These are phyloP conservation scores for Fusarium sp. DNA, from an alignment of 2,329 filamentous ascomycete genomes.

Conservation along the genomic window DNA sequence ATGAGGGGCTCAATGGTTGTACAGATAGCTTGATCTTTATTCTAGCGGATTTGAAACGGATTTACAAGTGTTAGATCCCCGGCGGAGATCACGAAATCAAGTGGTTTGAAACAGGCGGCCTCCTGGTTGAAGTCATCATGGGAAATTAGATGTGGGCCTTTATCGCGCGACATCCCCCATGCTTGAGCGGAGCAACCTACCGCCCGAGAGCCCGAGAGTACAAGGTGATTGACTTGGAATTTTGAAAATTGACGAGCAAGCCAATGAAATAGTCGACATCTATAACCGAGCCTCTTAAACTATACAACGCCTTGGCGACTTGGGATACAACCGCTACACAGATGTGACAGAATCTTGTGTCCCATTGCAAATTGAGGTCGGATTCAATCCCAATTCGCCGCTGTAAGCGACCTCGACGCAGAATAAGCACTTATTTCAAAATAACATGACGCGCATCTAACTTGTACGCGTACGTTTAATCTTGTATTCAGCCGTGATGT, in stretches of 20 bases:
- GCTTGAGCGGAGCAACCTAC: neutral
- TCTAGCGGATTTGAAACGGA: neutral
- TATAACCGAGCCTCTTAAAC: too few relatives aligned
- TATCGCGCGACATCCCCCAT: constrained; percentile 6
- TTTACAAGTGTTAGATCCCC: neutral
- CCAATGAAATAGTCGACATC: too few relatives aligned
- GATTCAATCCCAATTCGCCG: neutral
- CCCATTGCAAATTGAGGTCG: neutral
- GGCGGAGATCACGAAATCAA: neutral
- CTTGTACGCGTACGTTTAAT: neutral
- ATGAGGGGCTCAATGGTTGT: neutral
- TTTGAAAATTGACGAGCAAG: neutral
- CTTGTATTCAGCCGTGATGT: neutral
- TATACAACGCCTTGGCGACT: neutral
- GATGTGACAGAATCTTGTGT: too few relatives aligned
- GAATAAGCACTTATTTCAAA: neutral
- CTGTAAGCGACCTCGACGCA: too few relatives aligned
- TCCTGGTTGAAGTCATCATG: constrained; percentile 16
- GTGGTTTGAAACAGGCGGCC: constrained; percentile 29
- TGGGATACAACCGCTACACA: neutral
- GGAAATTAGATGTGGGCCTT: constrained; percentile 24
- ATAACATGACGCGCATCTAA: neutral
- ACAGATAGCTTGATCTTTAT: neutral
- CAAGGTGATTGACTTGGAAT: neutral
- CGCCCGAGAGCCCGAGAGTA: constrained; percentile 15